Base-by-base conservation (phyloP, 2,329 filamentous ascomycete genomes). In the Dothideomycetes sp. region DNA sequence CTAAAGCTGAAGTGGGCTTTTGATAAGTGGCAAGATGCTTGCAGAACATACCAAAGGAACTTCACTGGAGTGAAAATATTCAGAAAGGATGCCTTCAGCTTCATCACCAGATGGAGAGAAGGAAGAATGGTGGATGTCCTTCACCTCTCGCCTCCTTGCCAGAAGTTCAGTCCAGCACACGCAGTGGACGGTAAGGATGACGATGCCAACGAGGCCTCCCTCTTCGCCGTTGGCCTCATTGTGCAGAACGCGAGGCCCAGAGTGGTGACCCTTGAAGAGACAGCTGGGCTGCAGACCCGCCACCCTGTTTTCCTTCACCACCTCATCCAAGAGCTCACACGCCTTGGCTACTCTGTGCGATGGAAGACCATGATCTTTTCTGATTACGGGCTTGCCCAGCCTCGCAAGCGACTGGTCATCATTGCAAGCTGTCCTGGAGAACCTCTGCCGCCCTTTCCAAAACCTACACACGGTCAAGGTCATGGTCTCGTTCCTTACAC, bases 131-230 rank as follows among this genome's bases (percentile, higher is more conserved):
- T 80, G 0, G 84, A 91, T 48, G 63, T 89, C 2, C 60, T 84
- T n/a, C 85, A 93, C 47, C 59, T 87, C 0, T 86, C 81, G 0
- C 84, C 83, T 0, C 84, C 85, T 0, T 93, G 86, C 41, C 83
- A 89, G 48, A 75, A 72, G 2, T 88, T 79, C 55, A 88, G 83
- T 0, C 75, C 77, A 0, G 81, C 79, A 0, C 79, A 93, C 43
- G 88, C 83, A 0, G 17, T 36, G 3, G 48, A 58, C 0, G 71
- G 73, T 0, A 63, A 63, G 5, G 68, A 77, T 16, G 79, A 87
- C 34, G 80, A 83, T 1, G 66, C 61, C 0, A 91, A 93, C 48
- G 76, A 74, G 0, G 75, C 77, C 1, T 62, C 69, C 0, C 58
- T 71, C 0, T 69, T 70, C 32, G 60, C 60, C 0, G 55, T 69